These are phyloP conservation scores for Daphne laureola DNA, from an alignment of 441 rosid species.

Conservation along the genomic window DNA sequence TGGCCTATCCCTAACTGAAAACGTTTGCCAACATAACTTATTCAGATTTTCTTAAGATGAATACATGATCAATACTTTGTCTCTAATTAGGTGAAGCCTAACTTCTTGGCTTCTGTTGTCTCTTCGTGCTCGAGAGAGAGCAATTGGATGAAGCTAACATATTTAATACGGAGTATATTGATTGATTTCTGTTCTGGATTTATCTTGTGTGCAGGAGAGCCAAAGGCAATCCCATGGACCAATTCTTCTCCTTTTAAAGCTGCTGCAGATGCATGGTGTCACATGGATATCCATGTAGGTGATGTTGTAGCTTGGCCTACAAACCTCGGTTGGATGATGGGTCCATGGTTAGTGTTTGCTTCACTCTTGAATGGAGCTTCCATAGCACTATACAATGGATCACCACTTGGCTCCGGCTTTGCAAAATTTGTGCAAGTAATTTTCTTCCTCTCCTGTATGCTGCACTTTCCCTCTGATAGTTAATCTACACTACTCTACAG, in stretches of 20 bases:
- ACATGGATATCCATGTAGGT: conserved; percentile 69
- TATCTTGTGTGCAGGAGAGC: conserved; percentile 64
- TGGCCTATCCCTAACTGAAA: no score
- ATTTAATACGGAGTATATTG: not conserved
- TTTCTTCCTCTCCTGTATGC: not conserved
- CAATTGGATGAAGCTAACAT: not conserved
- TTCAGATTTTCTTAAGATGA: no score
- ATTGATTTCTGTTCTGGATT: conserved; percentile 9
- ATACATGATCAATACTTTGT: no score
- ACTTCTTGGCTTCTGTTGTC: no score
- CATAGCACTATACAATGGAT: conserved; percentile 83
- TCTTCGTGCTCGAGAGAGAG: not conserved
- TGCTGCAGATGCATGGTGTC: conserved; percentile 99
- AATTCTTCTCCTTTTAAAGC: conserved; percentile 61
- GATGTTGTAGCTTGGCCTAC: conserved; percentile 93
- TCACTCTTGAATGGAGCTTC: conserved; percentile 81
- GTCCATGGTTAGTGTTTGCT: conserved; percentile 96
- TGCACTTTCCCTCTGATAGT: no score
- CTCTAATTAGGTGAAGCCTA: no score
- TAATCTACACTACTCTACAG: no score
- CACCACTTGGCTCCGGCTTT: conserved; percentile 77
- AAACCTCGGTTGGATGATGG: conserved; percentile 99
- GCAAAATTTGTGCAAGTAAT: conserved; percentile 88
- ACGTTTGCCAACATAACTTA: no score
- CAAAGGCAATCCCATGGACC: conserved; percentile 97